Base-by-base conservation (phyloP, 352 stramenopile species). In the Albugo candida region DNA sequence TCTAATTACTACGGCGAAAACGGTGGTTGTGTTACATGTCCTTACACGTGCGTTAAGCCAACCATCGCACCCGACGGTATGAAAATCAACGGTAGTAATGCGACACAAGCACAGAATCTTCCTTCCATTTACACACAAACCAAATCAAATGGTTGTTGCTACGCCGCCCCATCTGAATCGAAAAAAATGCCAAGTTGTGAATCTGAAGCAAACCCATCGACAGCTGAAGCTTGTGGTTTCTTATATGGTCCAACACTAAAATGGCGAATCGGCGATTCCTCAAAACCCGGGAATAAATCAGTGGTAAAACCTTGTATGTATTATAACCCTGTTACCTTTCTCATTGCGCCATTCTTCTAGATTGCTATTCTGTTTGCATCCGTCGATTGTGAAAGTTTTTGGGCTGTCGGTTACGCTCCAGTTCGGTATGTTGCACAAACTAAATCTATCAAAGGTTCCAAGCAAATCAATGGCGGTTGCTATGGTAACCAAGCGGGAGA, bases 401-500 rank as follows among this genome's bases (percentile, higher is more conserved):
- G 78, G 78, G 78, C 78, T 0, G 75, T 91, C 0, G 75, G 63
- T 10, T 75, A 83, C 27, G 74, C 77, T 31, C 51, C 70, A 13
- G 78, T 92, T 54, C 77, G 74, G 47, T 82, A 84, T 56, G 77
- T 66, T 47, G 57, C 51, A 39, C 81, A 83, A 45, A 76, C 60
- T 13, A 81, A 79, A 61, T 62, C 70, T 10, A 64, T 92, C 34
- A 66, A 65, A 34, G 78, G 78, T 41, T 75, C 59, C 20, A 92
- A 92, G 52, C 67, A 79, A 59, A 92, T 92, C 48, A 82, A 92
- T 51, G 58, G 66, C 38, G 78, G 78, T 19, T 92, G 78, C 59
- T 92, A 92, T 56, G 78, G 78, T 16, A 64, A 82, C 18, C 58
- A 63, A 0, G 38, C 31, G 0, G 78, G 78, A 13, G 49, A 55